Conservation (phyloP, 306 rosid species). For the Rubus parviflorus region DNA sequence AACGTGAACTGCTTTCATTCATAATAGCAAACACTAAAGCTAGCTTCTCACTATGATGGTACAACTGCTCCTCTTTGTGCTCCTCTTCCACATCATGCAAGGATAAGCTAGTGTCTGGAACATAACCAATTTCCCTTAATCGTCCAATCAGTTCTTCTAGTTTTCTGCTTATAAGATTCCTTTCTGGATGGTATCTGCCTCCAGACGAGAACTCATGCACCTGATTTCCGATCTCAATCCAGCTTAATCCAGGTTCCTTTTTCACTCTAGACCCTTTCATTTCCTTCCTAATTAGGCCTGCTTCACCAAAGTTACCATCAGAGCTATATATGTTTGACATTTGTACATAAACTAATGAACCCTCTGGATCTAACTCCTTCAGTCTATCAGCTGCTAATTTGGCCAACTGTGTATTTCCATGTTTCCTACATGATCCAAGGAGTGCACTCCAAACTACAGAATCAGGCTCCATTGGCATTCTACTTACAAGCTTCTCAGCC, state of each 20-base stretch:
- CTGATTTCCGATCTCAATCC: constrained; percentile 70
- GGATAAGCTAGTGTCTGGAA: constrained; percentile 63
- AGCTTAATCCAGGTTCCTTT: constrained; percentile 89
- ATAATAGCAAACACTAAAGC: constrained; percentile 71
- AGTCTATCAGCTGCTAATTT: constrained; percentile 68
- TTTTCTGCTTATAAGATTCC: constrained; percentile 40
- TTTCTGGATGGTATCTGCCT: constrained; percentile 56
- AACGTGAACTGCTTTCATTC: constrained; percentile 46
- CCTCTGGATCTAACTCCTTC: constrained; percentile 60
- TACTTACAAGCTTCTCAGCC: constrained; percentile 59
- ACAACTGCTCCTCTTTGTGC: constrained; percentile 78
- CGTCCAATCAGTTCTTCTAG: constrained; percentile 60
- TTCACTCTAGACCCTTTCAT: constrained; percentile 69
- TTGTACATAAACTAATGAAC: constrained; percentile 71
- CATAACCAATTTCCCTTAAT: constrained; percentile 78
- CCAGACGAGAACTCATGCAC: constrained; percentile 87
- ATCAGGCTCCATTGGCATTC: constrained; percentile 85
- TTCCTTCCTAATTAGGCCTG: constrained; percentile 61
- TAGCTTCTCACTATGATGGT: constrained; percentile 85
- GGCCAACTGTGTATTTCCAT: constrained; percentile 65
- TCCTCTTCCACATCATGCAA: constrained; percentile 71
- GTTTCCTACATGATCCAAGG: constrained; percentile 86
- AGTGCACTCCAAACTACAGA: constrained; percentile 89
- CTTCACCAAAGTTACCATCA: constrained; percentile 62
- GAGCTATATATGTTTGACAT: constrained; percentile 77